Evolutionary conservation across 2,329 filamentous ascomycete genomes (phyloP), one percentile per base, ranked within the genome.

Genomic region (Aspergillus pseudoviridinutans): DNA sequence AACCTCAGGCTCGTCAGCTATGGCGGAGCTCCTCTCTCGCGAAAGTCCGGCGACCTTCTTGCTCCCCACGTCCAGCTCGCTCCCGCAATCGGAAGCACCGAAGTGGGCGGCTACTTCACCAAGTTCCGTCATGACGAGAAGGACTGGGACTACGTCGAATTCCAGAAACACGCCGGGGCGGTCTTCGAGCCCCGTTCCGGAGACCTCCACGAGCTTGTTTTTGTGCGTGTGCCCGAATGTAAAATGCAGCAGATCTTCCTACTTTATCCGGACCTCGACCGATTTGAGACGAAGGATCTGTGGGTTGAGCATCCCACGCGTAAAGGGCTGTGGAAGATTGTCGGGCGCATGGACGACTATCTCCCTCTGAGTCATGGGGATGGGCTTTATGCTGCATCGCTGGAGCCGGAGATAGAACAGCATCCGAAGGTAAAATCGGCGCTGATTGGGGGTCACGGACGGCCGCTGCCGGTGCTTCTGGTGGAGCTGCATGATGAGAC

Each of bases 41-140:
- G 56, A 2, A 68, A 64, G 55, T 62, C 65, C 2, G 69, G 64
- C 27, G 57, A 70, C 24, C 60, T 69, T 14, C 58, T 71, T 0
- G n/a, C 44, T 0, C 49, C 56, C 7, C 27, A 66, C 49, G 54
- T 54, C 12, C 54, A 51, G 9, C 17, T 64, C 1, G 60, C 63
- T 14, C 62, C 66, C 2, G 58, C 59, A 7, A 57, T 72, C n/a
- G 67, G 66, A n/a, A 68, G 62, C 42, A 67, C 64, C 7, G 66
- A 68, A 38, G 35, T 55, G 9, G 61, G 64, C 2, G 54, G 55
- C 7, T 68, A 64, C 51, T 61, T 62, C n/a, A 60, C 56, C 0
- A 44, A 41, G 9, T 27, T 51, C 1, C 57, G 63, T 10, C 49
- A 46, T 1, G 53, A 66, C 22, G 32, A 29, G 1, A 53, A 58